These are phyloP conservation scores for Tagetes patula DNA, from an alignment of 129 eudicot genomes.

Conservation along the genomic window DNA sequence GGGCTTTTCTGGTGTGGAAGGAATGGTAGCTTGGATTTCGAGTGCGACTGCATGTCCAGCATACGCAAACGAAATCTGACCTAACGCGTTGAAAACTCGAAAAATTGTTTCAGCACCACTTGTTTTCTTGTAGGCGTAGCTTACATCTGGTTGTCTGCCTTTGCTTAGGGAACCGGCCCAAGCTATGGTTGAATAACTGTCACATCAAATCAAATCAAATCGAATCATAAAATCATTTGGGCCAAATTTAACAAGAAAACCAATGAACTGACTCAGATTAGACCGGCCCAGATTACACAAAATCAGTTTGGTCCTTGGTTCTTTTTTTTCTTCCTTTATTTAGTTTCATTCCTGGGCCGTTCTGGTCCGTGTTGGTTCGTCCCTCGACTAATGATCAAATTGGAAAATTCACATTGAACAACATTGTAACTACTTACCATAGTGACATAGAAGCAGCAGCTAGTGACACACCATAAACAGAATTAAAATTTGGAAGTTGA, in stretches of 20 bases:
- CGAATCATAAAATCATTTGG: neutral
- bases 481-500: constrained; percentile 82
- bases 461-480: constrained; percentile 81
- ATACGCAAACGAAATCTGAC: constrained; percentile 81
- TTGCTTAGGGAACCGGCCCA: constrained; percentile 79
- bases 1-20: constrained; percentile 85
- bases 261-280: too few relatives aligned
- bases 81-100: constrained; percentile 78
- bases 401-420: too few relatives aligned
- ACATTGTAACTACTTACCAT: constrained; percentile 37
- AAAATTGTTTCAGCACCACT: constrained; percentile 59
- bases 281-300: too few relatives aligned
- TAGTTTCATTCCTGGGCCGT: too few relatives aligned
- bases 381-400: too few relatives aligned
- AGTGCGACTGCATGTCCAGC: constrained; percentile 92
- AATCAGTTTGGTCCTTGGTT: too few relatives aligned
- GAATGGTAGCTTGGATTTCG: constrained; percentile 93
- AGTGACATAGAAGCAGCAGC: constrained; percentile 94
- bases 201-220: neutral
- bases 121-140: constrained; percentile 67
- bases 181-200: constrained; percentile 93
- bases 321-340: too few relatives aligned
- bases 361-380: too few relatives aligned
- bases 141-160: constrained; percentile 65
- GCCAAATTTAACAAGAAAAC: too few relatives aligned